A percentile compares a stretch with the other conserved stretches of the same genome.
These are phyloP conservation scores for Bryoglossum gracile DNA, from an alignment of 495 filamentous ascomycete genomes.

Conservation along the genomic window DNA sequence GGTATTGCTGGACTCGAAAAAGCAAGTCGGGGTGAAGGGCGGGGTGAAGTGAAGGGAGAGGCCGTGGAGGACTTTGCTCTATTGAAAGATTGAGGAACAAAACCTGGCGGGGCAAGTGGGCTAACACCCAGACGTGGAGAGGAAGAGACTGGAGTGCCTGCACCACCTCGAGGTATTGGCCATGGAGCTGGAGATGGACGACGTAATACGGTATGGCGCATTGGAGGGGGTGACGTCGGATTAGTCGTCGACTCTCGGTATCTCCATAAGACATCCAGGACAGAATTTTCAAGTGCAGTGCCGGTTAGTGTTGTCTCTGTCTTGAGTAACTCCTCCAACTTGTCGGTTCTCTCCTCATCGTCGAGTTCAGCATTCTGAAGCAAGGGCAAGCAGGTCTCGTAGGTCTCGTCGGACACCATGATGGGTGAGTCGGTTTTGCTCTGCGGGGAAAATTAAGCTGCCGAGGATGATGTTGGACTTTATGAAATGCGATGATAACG, in stretches of 20 bases:
- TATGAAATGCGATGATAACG: neutral
- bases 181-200: constrained; percentile 89
- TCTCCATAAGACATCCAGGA: constrained; percentile 88
- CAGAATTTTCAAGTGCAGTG: constrained; percentile 76
- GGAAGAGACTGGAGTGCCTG: constrained; percentile 64
- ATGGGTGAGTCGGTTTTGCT: neutral
- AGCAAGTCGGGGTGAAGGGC: constrained; percentile 86
- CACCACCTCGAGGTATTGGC: constrained; percentile 65
- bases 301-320: constrained; percentile 71
- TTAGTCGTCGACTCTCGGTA: constrained; percentile 72
- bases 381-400: constrained; percentile 83
- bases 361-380: constrained; percentile 76
- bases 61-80: constrained; percentile 66
- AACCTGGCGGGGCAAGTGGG: constrained; percentile 74
- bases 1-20: constrained; percentile 88
- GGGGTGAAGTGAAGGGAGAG: constrained; percentile 90
- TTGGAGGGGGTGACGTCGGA: constrained; percentile 69
- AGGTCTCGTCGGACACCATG: constrained; percentile 90
- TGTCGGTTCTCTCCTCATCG: constrained; percentile 94
- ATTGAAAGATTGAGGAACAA: constrained; percentile 66
- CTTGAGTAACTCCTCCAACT: constrained; percentile 76
- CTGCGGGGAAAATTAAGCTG: neutral
- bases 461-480: constrained; percentile 1
- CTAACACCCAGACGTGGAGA: constrained; percentile 71
- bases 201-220: constrained; percentile 83